A percentile compares a stretch with the other conserved stretches of the same genome.
These are phyloP conservation scores for Suillus bovinus DNA, from an alignment of 768 basidiomycete species.

Conservation along the genomic window DNA sequence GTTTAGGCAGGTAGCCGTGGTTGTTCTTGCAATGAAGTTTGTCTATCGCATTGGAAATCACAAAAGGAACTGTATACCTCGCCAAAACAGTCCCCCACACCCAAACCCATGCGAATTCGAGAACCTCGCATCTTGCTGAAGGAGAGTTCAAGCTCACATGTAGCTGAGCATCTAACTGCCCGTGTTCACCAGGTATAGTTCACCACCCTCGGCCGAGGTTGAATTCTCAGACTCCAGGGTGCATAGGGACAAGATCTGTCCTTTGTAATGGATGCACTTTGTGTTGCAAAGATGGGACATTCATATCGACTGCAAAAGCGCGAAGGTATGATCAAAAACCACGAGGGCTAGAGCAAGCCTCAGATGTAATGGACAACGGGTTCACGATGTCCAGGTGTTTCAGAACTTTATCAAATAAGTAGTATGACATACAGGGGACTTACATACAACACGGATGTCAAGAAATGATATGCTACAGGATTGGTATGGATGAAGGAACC, in stretches of 20 bases:
- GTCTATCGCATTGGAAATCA: neutral
- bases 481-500: conserved; percentile 10
- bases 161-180: too few species aligned
- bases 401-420: too few species aligned
- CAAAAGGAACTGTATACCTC: neutral
- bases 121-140: too few species aligned
- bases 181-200: neutral
- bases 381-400: too few species aligned
- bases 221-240: neutral
- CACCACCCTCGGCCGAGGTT: neutral
- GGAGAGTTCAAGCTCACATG: too few species aligned
- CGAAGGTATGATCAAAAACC: neutral
- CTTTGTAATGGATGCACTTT: neutral
- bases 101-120: too few species aligned
- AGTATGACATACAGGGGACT: neutral
- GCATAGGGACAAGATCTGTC: neutral
- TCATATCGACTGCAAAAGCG: neutral
- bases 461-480: conserved; percentile 26
- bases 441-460: conserved; percentile 20
- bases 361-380: too few species aligned
- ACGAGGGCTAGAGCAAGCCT: neutral
- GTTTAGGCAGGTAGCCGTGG: neutral
- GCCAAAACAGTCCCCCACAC: neutral
- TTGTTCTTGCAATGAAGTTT: neutral
- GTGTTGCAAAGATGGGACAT: neutral